Evolutionary conservation across 1,284 basidiomycete genomes (phyloP), one percentile per base, ranked within the genome.

Genomic region (Moesziomyces globuligerus): DNA sequence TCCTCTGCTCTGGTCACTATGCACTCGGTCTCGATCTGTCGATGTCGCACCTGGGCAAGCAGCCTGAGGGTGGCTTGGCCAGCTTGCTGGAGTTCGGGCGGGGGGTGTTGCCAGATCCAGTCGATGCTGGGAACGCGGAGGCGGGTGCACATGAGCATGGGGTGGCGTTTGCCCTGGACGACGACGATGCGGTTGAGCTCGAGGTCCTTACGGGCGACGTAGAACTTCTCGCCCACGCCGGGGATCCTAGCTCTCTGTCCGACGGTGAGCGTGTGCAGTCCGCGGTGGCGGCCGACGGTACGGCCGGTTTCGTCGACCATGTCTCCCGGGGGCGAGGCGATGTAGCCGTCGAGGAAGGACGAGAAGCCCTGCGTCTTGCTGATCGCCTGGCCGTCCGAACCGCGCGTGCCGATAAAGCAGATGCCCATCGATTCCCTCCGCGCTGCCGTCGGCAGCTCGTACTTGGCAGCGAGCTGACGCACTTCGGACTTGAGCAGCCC

Each of bases 381-480:
- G 4, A 55, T 23, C 1, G 39, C 36, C 10, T 58, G 54, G 23
- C 29, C 49, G 42, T 66, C 48, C 20, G 55, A 57, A 0, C 83
- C 94, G 2, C 80, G 67, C n/a, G 80, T 61, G 24, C 94, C 95
- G 8, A 98, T 90, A 73, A 98, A 98, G 80, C 95, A 98, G n/a
- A 98, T 87, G 0, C 95, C 95, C 90, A 97, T 95, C 82, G 91
- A 94, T 81, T 98, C 95, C 21, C 86, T 86, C 51, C 92, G 86
- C 2, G 87, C 85, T 1, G 93, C 92, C 0, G 91, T 96, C 2
- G 90, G 89, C 10, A 98, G 84, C 0, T 82, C 83, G 81, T 87
- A 88, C 38, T 87, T 81, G 5, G 83, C 83, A 0, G 95, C 95
- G n/a, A 96, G 84, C 56, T 86, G 85, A n/a, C 92, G 87, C 0